phyloP scores from a whole-genome alignment of 2,329 filamentous ascomycete species.

The Talaromyces verruculosus region DNA sequence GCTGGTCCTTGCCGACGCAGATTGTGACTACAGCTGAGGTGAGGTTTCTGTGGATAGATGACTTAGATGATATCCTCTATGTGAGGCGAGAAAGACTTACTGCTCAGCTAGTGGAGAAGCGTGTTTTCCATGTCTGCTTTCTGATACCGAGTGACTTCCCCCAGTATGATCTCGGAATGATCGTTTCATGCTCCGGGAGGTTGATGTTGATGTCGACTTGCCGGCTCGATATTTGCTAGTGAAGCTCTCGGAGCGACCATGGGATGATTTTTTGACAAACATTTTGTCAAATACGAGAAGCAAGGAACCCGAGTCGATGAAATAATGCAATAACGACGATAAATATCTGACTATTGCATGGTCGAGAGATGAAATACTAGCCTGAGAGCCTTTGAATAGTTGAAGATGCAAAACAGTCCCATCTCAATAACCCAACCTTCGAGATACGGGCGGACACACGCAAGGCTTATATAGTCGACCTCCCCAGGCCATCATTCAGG shows the following conservation, averaged over 20 bases:
- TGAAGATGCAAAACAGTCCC: background rate
- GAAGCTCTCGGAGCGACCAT: constrained; percentile 36
- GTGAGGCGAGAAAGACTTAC: constrained; percentile 30
- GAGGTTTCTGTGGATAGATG: constrained; percentile 43
- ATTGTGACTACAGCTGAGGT: constrained; percentile 80
- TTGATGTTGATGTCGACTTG: constrained; percentile 32
- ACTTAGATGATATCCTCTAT: background rate
- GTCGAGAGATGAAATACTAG: background rate
- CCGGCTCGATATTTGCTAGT: constrained; percentile 44
- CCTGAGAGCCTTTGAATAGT: background rate
- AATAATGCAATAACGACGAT: background rate
- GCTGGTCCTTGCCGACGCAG: constrained; percentile 77
- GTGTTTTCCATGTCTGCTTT: constrained; percentile 30
- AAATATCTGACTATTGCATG: constrained; percentile 1
- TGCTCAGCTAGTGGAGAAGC: constrained; percentile 36
- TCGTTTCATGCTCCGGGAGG: constrained; percentile 34
- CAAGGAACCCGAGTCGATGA: background rate
- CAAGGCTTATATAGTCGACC: constrained; percentile 6
- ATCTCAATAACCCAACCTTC: background rate
- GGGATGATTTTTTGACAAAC: constrained; percentile 29
- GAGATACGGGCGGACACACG: background rate
- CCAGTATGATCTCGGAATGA: constrained; percentile 34
- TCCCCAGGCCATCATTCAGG: background rate
- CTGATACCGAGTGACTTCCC: constrained; percentile 29
- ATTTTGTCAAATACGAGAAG: background rate